Conservation (phyloP, 108 stramenopile species). For the Chaetoceros muelleri region DNA sequence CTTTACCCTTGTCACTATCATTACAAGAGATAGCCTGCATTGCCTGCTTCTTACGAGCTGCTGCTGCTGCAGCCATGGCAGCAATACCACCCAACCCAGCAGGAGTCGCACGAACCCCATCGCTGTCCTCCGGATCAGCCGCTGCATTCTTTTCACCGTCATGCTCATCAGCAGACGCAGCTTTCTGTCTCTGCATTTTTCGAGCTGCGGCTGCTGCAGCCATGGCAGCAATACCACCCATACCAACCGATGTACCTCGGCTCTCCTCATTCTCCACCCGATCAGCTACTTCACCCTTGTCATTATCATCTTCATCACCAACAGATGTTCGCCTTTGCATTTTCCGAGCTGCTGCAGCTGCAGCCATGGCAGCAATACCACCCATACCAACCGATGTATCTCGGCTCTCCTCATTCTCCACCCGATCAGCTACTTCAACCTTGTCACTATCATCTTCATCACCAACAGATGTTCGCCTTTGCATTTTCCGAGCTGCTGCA, state of each 20-base stretch:
- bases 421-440: constrained; percentile 1
- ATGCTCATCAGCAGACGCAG: neutral
- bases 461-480: neutral
- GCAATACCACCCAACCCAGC: constrained; percentile 1
- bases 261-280: neutral
- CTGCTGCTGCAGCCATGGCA: constrained; percentile 9
- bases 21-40: neutral
- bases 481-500: neutral
- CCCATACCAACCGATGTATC: neutral
- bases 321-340: neutral
- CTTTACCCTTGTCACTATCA: neutral
- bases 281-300: constrained; percentile 2
- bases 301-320: neutral
- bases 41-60: neutral
- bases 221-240: constrained; percentile 12
- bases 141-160: neutral
- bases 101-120: neutral
- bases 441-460: neutral
- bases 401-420: neutral
- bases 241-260: neutral
- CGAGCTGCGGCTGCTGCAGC: constrained; percentile 14
- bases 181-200: constrained; percentile 3
- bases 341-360: constrained; percentile 5
- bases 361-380: constrained; percentile 11
- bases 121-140: neutral